Evolutionary conservation across 768 basidiomycete genomes (phyloP).

Genomic region (Tylopilus cervinicoccineus): DNA sequence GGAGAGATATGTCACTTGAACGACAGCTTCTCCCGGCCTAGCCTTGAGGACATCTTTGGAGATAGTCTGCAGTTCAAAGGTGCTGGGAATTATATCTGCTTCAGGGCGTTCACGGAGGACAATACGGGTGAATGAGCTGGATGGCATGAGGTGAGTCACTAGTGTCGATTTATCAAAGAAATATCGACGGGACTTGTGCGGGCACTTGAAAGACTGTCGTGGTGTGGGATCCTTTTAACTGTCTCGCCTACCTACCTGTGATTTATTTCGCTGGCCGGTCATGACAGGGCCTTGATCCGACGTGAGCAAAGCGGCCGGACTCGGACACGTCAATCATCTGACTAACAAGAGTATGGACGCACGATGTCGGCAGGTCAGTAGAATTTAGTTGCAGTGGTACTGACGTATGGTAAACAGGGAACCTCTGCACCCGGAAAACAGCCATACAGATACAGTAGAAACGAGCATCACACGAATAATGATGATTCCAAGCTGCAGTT

Average conservation of each 20-base stretch:
- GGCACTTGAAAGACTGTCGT: background rate
- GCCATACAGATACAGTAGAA: constrained; percentile 16
- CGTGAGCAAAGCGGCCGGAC: no score
- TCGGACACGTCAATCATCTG: no score
- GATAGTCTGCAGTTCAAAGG: constrained; percentile 61
- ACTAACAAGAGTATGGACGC: no score
- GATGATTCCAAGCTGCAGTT: constrained; percentile 7
- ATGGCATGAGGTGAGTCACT: constrained; percentile 13
- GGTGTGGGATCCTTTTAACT: background rate
- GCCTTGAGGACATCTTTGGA: constrained; percentile 52
- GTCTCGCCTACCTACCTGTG: background rate
- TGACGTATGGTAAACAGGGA: no score
- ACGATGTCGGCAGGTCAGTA: no score
- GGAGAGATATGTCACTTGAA: constrained; percentile 76
- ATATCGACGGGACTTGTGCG: background rate
- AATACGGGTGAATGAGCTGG: constrained; percentile 53
- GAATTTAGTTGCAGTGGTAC: background rate
- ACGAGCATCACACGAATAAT: constrained; percentile 1
- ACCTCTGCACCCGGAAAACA: background rate
- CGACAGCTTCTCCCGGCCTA: constrained; percentile 52
- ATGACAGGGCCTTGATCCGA: background rate
- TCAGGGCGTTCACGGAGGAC: constrained; percentile 74
- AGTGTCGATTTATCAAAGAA: background rate
- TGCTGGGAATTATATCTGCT: constrained; percentile 63
- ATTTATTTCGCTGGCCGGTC: background rate